Evolutionary conservation across 768 basidiomycete species (phyloP), one percentile per base, ranked within the genome.

Genomic region (Candolleomyces aberdarensis): DNA sequence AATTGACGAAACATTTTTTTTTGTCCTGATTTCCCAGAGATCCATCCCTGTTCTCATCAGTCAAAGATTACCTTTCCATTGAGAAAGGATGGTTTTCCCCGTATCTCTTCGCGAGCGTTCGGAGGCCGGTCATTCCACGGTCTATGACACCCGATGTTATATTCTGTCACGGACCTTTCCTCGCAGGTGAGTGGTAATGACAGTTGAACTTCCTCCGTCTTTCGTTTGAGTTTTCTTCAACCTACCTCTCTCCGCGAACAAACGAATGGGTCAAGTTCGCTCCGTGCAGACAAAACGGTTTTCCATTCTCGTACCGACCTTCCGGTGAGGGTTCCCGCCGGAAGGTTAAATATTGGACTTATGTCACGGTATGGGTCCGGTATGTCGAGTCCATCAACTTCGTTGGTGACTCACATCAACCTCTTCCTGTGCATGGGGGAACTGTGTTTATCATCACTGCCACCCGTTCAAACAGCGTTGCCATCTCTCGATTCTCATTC

Each of bases 71-170:
- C 59, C 72, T 88, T 48, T 78, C 84, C 3, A 73, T 84, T 3
- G 82, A 85, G 70, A 86, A 87, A 69, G 86, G 85, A 14, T 87
- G 87, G 86, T 87, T 87, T 71, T 83, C 80, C 13, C 85, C 85
- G 0, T 86, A 87, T 67, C 74, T 87, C 1, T 88, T 85, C 66
- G 85, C 85, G 5, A 86, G 84, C 59, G 78, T 77, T 3, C 78
- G 83, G 10, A 71, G 85, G 51, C 86, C 86, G 7, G 77, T 83
- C 66, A 87, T 86, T 58, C 85, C 83, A 0, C 76, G 86, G 44
- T 77, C 78, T 22, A 83, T 87, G 80, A 85, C 78, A 69, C 86
- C 87, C 29, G 87, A 88, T 69, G 73, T 88, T 9, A 71, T 86
- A 11, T 87, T 87, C 66, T 86, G 83, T 60, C 85, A 88, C 67